Evolutionary conservation across 257 asterid genomes (phyloP), one percentile per base, ranked within the genome.

Genomic region (Solanum chilense): DNA sequence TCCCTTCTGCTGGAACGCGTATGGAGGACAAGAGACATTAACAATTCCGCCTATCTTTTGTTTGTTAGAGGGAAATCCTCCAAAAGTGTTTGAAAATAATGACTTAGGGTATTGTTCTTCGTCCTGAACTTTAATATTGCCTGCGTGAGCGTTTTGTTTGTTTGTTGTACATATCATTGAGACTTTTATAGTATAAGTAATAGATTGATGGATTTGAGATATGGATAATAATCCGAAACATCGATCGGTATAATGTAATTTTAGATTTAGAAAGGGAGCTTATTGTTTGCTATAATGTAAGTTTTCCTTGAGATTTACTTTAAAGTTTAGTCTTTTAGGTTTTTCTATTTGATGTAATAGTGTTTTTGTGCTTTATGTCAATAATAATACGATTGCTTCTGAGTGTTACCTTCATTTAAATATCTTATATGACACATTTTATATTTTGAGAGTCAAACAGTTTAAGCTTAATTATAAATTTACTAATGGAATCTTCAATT

Each of bases 1-100:
- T 64, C 94, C 97, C 2, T 92, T 92, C 42, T 94, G 97, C 77
- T 94, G 96, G 96, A 93, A 91, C 15, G 95, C 85, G 0, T 92
- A 93, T 8, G 96, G 96, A 20, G 88, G 88, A 5, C 87, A 88
- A 33, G 84, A 88, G 21, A 90, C 92, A 3, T 52, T 89, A 0
- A 91, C 91, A 0, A 93, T 93, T 47, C 95, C 95, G 2, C 94
- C 97, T 0, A 91, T 92, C 35, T 91, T 86, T 15, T 94, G 96
- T 89, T 85, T 93, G 87, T 52, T 92, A 31, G 92, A 93, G 47
- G 96, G 93, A 4, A 23, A 82, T 7, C 95, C 97, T 9, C 80
- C 87, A 5, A 16, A 91, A 29, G 13, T 90, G 29, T 81, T 86
- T 41, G 91, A 90, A 47, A 88, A 44, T 47, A 80, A 80, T 58